These are phyloP conservation scores for Gentiana macrophylla DNA, from an alignment of 257 asterid species.

Conservation along the genomic window DNA sequence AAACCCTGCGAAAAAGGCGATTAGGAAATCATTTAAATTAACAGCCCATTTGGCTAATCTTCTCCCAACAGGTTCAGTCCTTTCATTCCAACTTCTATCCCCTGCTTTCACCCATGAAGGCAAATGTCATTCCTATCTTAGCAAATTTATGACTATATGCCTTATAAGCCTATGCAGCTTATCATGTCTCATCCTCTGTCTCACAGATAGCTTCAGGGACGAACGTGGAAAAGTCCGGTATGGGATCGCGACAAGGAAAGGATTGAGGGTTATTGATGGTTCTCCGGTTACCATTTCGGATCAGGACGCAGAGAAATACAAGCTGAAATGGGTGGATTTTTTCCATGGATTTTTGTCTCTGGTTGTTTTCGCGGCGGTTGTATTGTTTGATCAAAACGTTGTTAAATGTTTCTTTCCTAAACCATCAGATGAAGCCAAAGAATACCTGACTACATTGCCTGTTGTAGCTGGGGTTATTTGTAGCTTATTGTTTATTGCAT, in stretches of 20 bases:
- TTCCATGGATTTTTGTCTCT: conserved; percentile 56
- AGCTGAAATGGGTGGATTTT: conserved; percentile 41
- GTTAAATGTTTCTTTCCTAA: conserved; percentile 49
- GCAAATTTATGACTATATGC: conserved; percentile 29
- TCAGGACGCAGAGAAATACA: conserved; percentile 32
- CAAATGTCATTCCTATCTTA: conserved; percentile 37
- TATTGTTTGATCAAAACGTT: conserved; percentile 66
- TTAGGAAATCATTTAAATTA: conserved; percentile 64
- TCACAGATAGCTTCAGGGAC: conserved; percentile 81
- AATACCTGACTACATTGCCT: conserved; percentile 48
- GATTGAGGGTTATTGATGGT: conserved; percentile 59
- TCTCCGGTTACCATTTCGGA: conserved; percentile 17
- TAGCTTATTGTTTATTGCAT: conserved; percentile 41
- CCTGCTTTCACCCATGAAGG: conserved; percentile 64
- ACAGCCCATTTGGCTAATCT: conserved; percentile 74
- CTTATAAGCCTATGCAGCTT: conserved; percentile 38
- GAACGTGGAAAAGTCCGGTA: conserved; percentile 68
- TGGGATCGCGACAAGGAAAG: conserved; percentile 62
- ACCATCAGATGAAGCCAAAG: conserved; percentile 46
- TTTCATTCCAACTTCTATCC: conserved; percentile 56
- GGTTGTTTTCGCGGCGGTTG: conserved; percentile 54
- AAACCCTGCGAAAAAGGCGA: conserved; percentile 42
- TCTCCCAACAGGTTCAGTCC: conserved; percentile 88
- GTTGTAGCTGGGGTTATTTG: conserved; percentile 54
- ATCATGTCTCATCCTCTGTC: conserved; percentile 42